Evolutionary conservation across 208 protist genomes (phyloP), one percentile per base, ranked within the genome.

Genomic region (Leishmania turanica): DNA sequence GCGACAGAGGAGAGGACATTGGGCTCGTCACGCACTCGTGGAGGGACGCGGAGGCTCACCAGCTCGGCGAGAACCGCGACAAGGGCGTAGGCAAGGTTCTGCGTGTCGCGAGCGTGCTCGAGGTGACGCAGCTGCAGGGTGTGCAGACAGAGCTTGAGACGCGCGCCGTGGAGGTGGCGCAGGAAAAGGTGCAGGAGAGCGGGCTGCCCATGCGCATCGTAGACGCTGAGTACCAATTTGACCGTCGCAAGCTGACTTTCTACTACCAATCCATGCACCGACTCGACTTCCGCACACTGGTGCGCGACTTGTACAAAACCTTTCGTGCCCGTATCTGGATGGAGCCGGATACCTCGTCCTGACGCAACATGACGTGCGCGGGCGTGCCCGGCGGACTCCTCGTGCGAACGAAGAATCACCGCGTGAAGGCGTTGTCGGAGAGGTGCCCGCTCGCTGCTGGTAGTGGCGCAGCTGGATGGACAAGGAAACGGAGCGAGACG

Each of bases 171-270:
- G 92, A 97, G 79, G 91, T 95, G 77, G 92, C 93, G 27, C 93
- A 96, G 84, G 90, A 94, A 79, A 95, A 96, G 84, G 93, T 97
- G 31, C 88, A 90, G 51, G 93, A 98, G 81, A 93, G 94, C 79
- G 89, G 85, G 6, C 86, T 98, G 58, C 88, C 93, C 3, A 97
- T 98, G 94, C 85, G 82, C 78, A 97, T 98, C 75, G 93, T 97
- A n/a, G 94, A 97, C 79, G 96, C 96, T 42, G 96, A 98, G 79
- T 98, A 98, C 80, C 96, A 98, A 80, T 98, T 97, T 75, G 96
- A 98, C 76, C 92, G 96, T 27, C 95, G 95, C 56, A 98, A 98
- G 87, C 90, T 98, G 34, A 98, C 96, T 5, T 98, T 98, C 71
- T 98, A 96, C 78, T 98, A 97, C 79, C 91, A 96, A 71, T 93